Percentiles rank a stretch among this genome's conserved stretches.
These are phyloP conservation scores for Plasmodium cynomolgi DNA, from an alignment of 169 alveolate genomes.

Conservation along the genomic window DNA sequence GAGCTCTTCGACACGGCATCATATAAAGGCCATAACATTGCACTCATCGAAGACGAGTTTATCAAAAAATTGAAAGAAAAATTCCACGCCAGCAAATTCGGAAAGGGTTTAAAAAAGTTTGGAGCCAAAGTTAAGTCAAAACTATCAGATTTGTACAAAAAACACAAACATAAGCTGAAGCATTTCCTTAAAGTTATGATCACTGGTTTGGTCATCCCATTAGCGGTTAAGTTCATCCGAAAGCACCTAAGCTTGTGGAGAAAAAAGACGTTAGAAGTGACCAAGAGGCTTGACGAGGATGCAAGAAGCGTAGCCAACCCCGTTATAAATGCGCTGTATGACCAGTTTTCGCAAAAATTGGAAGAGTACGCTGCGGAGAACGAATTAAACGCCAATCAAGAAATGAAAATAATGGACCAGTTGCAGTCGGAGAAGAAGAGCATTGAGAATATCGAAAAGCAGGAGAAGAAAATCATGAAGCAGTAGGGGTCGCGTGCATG, in stretches of 20 bases:
- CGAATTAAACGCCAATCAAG: not conserved
- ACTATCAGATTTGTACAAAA: constrained; percentile 11
- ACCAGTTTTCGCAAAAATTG: constrained; percentile 9
- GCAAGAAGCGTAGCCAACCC: constrained; percentile 46
- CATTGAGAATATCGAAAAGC: constrained; percentile 36
- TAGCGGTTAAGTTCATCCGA: constrained; percentile 27
- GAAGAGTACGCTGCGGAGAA: constrained; percentile 25
- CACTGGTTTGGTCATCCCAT: constrained; percentile 32
- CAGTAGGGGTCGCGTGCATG: not conserved
- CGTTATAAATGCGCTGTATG: constrained; percentile 28
- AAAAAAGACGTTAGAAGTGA: constrained; percentile 38
- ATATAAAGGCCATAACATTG: constrained; percentile 36
- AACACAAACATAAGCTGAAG: constrained; percentile 49
- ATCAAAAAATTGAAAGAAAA: constrained; percentile 53
- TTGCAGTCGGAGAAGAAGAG: constrained; percentile 28
- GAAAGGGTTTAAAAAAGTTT: constrained; percentile 12
- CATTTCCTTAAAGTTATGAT: constrained; percentile 30
- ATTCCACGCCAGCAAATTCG: constrained; percentile 53
- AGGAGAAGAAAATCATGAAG: constrained; percentile 15
- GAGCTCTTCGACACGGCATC: constrained; percentile 44
- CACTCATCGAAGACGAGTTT: constrained; percentile 52
- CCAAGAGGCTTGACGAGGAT: constrained; percentile 22
- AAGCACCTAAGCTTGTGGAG: constrained; percentile 33
- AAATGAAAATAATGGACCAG: constrained; percentile 10
- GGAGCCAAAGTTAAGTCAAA: constrained; percentile 36